Evolutionary conservation across 1,284 basidiomycete species (phyloP).

Genomic region (Wallemia hederae): DNA sequence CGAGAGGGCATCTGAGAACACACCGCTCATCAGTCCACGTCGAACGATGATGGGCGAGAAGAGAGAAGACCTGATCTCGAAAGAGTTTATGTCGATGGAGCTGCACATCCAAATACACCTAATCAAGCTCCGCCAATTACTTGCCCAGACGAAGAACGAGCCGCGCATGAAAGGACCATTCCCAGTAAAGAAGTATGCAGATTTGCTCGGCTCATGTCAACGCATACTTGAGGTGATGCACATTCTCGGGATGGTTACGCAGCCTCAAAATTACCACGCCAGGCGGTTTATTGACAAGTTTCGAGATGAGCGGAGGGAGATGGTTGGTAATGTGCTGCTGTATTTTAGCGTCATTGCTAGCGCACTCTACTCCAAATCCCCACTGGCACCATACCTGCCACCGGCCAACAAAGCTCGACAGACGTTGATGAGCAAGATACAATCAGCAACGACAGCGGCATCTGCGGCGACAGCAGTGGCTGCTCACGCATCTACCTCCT

Average conservation of each 20-base stretch:
- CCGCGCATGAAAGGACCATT: conserved; percentile 42
- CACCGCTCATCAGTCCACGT: not conserved
- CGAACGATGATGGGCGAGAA: conserved; percentile 1
- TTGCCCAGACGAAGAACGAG: conserved; percentile 70
- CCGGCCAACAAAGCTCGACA: conserved; percentile 58
- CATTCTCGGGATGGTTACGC: conserved; percentile 74
- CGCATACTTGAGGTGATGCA: conserved; percentile 24
- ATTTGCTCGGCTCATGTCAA: not conserved
- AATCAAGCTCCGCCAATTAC: conserved; percentile 45
- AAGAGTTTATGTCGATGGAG: conserved; percentile 23
- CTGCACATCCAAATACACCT: conserved; percentile 71
- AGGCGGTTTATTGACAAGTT: not conserved
- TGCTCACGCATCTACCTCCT: conserved; percentile 22
- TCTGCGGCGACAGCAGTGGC: conserved; percentile 13
- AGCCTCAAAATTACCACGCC: not conserved
- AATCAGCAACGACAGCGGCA: not conserved
- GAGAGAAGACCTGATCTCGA: not conserved
- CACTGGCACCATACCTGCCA: conserved; percentile 76
- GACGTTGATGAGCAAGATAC: not conserved
- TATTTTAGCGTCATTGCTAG: conserved; percentile 67
- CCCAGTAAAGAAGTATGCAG: conserved; percentile 35
- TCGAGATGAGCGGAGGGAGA: not conserved
- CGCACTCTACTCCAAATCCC: conserved; percentile 62
- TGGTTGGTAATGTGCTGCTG: conserved; percentile 68
- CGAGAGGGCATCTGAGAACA: conserved; percentile 1